Evolutionary conservation across 2,329 filamentous ascomycete species (phyloP).

Genomic region (Verticillium dahliae): DNA sequence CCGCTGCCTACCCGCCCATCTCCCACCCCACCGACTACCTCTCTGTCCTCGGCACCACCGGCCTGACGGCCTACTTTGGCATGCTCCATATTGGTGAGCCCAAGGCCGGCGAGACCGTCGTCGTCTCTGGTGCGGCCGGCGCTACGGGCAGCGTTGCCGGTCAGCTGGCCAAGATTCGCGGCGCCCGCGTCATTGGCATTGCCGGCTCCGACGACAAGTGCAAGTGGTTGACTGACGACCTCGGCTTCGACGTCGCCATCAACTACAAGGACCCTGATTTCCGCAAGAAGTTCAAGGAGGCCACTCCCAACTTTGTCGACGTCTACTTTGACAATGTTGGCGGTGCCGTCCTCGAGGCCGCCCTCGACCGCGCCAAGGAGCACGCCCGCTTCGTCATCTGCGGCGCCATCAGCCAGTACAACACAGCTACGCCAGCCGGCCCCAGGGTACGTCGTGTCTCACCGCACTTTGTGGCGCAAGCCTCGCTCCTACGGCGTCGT

Average conservation of each 20-base stretch:
- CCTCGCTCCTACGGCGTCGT: background rate
- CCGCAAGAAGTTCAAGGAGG: constrained; percentile 50
- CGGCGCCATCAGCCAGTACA: constrained; percentile 65
- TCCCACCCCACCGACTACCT: constrained; percentile 50
- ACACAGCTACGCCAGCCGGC: constrained; percentile 46
- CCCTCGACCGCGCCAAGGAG: constrained; percentile 55
- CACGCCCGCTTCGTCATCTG: constrained; percentile 65
- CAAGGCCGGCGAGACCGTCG: constrained; percentile 65
- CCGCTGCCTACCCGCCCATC: constrained; percentile 31
- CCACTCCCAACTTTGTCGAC: constrained; percentile 54
- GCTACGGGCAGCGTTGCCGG: constrained; percentile 71
- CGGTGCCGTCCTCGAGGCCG: constrained; percentile 63
- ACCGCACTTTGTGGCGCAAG: background rate
- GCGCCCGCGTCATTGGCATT: constrained; percentile 55
- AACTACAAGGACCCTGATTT: constrained; percentile 65
- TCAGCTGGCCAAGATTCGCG: constrained; percentile 72
- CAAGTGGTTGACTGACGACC: constrained; percentile 53
- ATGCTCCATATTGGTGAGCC: constrained; percentile 62
- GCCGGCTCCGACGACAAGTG: constrained; percentile 64
- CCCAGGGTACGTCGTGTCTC: constrained; percentile 32
- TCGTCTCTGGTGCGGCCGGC: constrained; percentile 71
- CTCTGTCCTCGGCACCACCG: constrained; percentile 58
- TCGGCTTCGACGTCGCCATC: constrained; percentile 61
- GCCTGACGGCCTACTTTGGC: constrained; percentile 71
- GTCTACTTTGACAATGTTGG: constrained; percentile 73